Percentiles rank a stretch among this genome's conserved stretches.
These are phyloP conservation scores for Citrus reticulata DNA, from an alignment of 345 rosid species.

Conservation along the genomic window DNA sequence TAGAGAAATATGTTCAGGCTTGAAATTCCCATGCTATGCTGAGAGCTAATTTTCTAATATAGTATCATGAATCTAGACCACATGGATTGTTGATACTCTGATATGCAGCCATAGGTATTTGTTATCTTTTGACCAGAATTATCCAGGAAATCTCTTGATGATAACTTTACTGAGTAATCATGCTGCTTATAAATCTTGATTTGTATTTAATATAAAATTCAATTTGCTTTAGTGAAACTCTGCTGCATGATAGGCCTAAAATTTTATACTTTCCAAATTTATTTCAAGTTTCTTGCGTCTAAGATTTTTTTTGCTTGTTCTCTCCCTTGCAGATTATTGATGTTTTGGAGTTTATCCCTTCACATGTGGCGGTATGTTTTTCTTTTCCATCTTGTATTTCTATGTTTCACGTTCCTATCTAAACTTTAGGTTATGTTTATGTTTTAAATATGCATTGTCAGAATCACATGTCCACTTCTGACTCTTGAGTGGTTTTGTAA, in stretches of 20 bases:
- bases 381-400: background rate
- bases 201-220: background rate
- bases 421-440: background rate
- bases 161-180: too few relatives aligned
- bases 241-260: background rate
- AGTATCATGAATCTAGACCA: background rate
- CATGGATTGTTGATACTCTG: background rate
- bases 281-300: constrained; percentile 8
- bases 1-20: background rate
- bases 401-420: background rate
- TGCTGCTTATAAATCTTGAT: background rate
- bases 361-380: constrained; percentile 80
- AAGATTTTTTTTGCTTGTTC: constrained; percentile 16
- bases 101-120: background rate
- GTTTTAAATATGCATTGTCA: background rate
- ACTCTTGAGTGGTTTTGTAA: too few relatives aligned
- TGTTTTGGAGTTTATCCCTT: constrained; percentile 81
- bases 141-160: background rate
- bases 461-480: background rate
- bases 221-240: background rate
- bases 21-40: background rate
- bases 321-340: constrained; percentile 65
- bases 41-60: background rate
- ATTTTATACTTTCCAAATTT: background rate
- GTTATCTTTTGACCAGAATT: background rate